A percentile compares a stretch with the other conserved stretches of the same genome.
Evolutionary conservation across 352 stramenopile species (phyloP).

Genomic region (Phytopythium sindhum): DNA sequence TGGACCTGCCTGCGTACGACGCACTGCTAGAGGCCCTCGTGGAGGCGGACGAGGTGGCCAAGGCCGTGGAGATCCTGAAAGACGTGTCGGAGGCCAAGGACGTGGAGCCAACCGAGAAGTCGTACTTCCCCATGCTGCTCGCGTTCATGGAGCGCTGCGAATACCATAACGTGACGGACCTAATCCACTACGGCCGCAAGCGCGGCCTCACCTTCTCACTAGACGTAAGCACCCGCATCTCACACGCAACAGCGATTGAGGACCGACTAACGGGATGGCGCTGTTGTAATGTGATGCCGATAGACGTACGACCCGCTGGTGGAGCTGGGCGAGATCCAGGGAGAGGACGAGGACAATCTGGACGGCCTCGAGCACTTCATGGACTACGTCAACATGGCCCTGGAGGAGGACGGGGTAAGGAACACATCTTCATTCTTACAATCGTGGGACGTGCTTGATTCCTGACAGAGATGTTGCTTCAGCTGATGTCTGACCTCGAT

Average conservation of each 20-base stretch:
- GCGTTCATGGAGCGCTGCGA: slow-evolving; percentile 45
- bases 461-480: neutral
- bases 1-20: slow-evolving; percentile 63
- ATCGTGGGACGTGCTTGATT: neutral
- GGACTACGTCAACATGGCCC: slow-evolving; percentile 50
- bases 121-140: slow-evolving; percentile 44
- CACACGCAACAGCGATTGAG: no score
- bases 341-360: slow-evolving; percentile 37
- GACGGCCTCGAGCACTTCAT: slow-evolving; percentile 54
- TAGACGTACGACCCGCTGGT: slow-evolving; percentile 70
- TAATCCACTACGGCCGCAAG: slow-evolving; percentile 51
- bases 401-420: slow-evolving; percentile 45
- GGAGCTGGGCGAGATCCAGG: slow-evolving; percentile 43
- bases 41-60: slow-evolving; percentile 29
- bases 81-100: slow-evolving; percentile 34
- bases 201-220: slow-evolving; percentile 49
- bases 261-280: no score
- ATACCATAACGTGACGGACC: slow-evolving; percentile 38
- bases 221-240: neutral
- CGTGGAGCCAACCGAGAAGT: slow-evolving; percentile 48
- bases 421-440: slow-evolving; percentile 9
- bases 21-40: slow-evolving; percentile 41
- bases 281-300: slow-evolving; percentile 8
- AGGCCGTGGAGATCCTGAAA: slow-evolving; percentile 42
- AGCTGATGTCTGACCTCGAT: slow-evolving; percentile 10